A percentile compares a stretch with the other conserved stretches of the same genome.
Evolutionary conservation across 176 grass and related monocot genomes (phyloP).

Genomic region (Carex scoparia): DNA sequence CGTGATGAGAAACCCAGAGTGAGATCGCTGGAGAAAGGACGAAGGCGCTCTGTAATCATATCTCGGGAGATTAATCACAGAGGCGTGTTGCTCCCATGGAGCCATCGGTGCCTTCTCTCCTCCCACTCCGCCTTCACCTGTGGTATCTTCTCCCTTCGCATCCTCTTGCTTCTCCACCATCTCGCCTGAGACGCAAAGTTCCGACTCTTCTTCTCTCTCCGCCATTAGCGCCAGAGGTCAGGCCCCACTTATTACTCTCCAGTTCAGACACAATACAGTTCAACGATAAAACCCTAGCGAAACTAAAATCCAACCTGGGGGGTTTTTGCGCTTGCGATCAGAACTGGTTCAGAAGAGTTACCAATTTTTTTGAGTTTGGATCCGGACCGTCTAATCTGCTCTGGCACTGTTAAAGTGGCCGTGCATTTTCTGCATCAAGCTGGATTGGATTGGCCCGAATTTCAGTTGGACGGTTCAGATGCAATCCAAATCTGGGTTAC

Average conservation of each 20-base stretch:
- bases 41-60: constrained; percentile 78
- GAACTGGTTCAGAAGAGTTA: too few species aligned
- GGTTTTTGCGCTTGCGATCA: too few species aligned
- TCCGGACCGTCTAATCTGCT: too few species aligned
- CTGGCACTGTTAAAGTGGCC: too few species aligned
- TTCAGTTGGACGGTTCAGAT: too few species aligned
- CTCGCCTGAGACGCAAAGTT: neutral
- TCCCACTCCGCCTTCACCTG: neutral
- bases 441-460: too few species aligned
- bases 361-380: too few species aligned
- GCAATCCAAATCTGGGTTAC: too few species aligned
- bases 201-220: neutral
- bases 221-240: neutral
- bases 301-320: too few species aligned
- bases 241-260: neutral
- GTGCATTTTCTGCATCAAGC: too few species aligned
- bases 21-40: constrained; percentile 59
- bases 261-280: too few species aligned
- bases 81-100: constrained; percentile 86
- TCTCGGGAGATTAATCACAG: constrained; percentile 82
- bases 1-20: constrained; percentile 96
- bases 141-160: neutral
- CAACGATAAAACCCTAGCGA: neutral
- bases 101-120: constrained; percentile 10
- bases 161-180: constrained; percentile 4